phyloP scores from a whole-genome alignment of 495 filamentous ascomycete species.

The Penicillium goetzii region DNA sequence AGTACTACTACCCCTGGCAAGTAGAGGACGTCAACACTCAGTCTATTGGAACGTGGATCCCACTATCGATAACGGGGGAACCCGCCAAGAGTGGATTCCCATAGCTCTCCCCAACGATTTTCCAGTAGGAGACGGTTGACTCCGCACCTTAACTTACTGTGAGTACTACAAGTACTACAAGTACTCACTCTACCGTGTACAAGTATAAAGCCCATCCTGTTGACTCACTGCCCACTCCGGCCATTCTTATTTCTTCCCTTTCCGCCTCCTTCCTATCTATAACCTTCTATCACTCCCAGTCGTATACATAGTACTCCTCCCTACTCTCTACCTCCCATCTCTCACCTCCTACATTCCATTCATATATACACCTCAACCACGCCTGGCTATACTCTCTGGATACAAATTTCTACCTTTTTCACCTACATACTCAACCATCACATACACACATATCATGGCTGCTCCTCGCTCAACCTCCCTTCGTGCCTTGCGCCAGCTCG shows the following conservation, averaged over 20 bases:
- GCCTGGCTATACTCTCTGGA: background rate
- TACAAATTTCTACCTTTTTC: background rate
- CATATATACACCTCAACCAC: constrained; percentile 9
- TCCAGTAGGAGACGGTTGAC: background rate
- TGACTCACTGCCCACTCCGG: constrained; percentile 8
- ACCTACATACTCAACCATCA: background rate
- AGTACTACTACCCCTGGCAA: constrained; percentile 1
- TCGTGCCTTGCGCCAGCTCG: constrained; percentile 52
- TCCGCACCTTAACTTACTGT: background rate
- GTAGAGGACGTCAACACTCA: constrained; percentile 25
- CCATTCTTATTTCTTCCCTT: constrained; percentile 6
- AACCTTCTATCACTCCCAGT: constrained; percentile 10
- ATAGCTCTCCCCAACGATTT: constrained; percentile 41
- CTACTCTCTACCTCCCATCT: constrained; percentile 13
- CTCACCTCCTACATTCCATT: constrained; percentile 8
- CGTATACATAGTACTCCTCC: background rate
- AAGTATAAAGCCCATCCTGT: constrained; percentile 7
- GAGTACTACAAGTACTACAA: constrained; percentile 4
- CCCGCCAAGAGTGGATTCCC: constrained; percentile 36
- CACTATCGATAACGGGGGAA: constrained; percentile 33
- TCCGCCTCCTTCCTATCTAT: constrained; percentile 10
- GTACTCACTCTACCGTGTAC: constrained; percentile 3
- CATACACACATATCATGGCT: constrained; percentile 44
- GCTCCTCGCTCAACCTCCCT: constrained; percentile 54
- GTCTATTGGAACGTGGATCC: constrained; percentile 21